A percentile compares a stretch with the other conserved stretches of the same genome.
These are phyloP conservation scores for Agastache rugosa DNA, from an alignment of 257 asterid species.

Conservation along the genomic window DNA sequence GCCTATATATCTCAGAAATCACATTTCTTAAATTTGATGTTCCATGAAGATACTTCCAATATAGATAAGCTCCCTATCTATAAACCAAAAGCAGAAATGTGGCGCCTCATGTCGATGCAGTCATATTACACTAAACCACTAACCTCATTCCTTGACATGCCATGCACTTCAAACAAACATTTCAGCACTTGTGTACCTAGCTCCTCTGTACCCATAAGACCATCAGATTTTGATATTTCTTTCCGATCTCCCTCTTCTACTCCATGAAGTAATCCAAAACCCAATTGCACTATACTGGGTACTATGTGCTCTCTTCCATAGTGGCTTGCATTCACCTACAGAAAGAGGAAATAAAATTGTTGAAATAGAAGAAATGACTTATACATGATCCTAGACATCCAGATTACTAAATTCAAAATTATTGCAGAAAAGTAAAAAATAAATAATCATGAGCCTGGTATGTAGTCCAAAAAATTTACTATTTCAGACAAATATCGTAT, in stretches of 20 bases:
- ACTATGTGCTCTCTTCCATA: constrained; percentile 81
- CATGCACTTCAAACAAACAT: constrained; percentile 85
- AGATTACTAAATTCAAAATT: constrained; percentile 1
- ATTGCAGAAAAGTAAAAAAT: neutral
- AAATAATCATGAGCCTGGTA: constrained; percentile 17
- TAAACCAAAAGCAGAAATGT: constrained; percentile 27
- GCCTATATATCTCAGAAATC: neutral
- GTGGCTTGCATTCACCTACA: constrained; percentile 76
- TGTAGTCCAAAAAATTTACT: neutral
- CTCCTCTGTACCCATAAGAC: constrained; percentile 68
- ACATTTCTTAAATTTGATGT: neutral
- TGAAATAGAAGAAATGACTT: neutral
- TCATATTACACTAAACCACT: constrained; percentile 31
- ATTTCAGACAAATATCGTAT: neutral
- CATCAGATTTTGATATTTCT: constrained; percentile 56
- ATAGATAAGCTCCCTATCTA: neutral
- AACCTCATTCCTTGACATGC: constrained; percentile 89
- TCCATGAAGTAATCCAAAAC: constrained; percentile 81
- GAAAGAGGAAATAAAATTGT: constrained; percentile 18
- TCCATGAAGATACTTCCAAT: constrained; percentile 9
- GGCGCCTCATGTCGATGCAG: constrained; percentile 10
- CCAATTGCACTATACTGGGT: constrained; percentile 83
- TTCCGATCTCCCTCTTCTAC: constrained; percentile 65
- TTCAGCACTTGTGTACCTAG: constrained; percentile 76
- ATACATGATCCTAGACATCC: neutral